Base-by-base conservation (phyloP, 495 filamentous ascomycete species). In the Trichoderma gamsii region DNA sequence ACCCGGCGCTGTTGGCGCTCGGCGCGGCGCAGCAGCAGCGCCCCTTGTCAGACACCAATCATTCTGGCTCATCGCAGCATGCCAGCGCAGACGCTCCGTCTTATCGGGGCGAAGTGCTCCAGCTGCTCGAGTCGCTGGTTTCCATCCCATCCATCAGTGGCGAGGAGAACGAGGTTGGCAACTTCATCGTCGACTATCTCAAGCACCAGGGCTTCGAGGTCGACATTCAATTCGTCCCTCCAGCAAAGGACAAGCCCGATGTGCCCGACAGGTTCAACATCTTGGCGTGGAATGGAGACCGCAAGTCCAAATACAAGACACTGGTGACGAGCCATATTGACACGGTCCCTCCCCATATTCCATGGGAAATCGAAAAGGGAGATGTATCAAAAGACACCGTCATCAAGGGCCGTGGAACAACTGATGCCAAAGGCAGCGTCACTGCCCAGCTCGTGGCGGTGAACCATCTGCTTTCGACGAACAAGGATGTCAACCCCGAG, bases 401-500 rank as follows among this genome's bases (percentile, higher is more conserved):
- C 38, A 76, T 82, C 68, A 82, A 82, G 44, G 94, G 94, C 35
- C 88, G 94, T 25, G 94, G 95, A 69, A 86, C 84, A 67, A 93
- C 96, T 69, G 94, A 99, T 75, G 94, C 91, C 68, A 99, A 99
- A 76, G 93, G 81, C 46, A 90, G 88, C 78, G 88, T 99, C 12
- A 94, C 95, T 4, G 83, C 91, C 5, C 90, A 92, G 72, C 83
- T 93, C 69, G 84, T 80, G 63, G 91, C 92, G 6, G 77, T 89
- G 3, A 78, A 86, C 68, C 82, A 88, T 64, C 83, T 92, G 25
- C 77, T 93, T 18, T 69, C 74, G 0, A 63, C 76, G 0, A 71
- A 78, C 29, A 76, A 82, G 7, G 3, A 61, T 18, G 71, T 88
- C 25, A 41, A 68, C 4, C 73, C 73, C 5, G 78, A 76, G 2